A percentile compares a stretch with the other conserved stretches of the same genome.
phyloP scores from a whole-genome alignment of 345 rosid genomes.

The Bruguiera gymnorhiza region DNA sequence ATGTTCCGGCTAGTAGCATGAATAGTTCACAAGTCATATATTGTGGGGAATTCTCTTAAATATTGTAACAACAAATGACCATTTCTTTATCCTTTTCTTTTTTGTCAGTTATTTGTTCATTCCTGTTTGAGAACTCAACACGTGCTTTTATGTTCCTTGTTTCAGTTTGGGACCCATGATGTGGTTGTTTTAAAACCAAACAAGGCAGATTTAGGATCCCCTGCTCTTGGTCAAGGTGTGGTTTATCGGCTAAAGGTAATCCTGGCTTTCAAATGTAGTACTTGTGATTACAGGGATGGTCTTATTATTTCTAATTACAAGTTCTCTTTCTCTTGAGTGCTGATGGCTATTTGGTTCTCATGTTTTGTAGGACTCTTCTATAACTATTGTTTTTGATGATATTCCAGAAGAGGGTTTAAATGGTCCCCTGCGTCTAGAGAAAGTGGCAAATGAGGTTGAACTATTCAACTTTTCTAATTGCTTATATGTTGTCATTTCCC shows the following conservation, averaged over 20 bases:
- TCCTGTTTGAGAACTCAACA: slow-evolving; percentile 3
- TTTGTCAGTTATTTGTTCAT: background rate
- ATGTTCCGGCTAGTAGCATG: too few relatives aligned
- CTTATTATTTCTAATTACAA: slow-evolving; percentile 8
- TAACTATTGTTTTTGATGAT: slow-evolving; percentile 84
- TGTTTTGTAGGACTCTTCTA: slow-evolving; percentile 63
- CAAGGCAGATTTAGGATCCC: slow-evolving; percentile 79
- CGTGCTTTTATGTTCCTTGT: background rate
- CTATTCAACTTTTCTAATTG: background rate
- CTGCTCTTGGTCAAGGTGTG: slow-evolving; percentile 94
- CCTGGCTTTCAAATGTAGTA: slow-evolving; percentile 3
- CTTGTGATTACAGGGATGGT: background rate
- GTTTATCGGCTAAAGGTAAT: slow-evolving; percentile 78
- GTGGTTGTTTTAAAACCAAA: slow-evolving; percentile 82
- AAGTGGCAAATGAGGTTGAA: slow-evolving; percentile 87
- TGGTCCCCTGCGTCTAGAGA: slow-evolving; percentile 73
- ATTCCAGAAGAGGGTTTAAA: slow-evolving; percentile 85
- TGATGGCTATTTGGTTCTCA: slow-evolving; percentile 4
- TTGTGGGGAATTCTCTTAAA: background rate
- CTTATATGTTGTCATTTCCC: background rate
- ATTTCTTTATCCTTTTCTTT: background rate
- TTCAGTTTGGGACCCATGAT: slow-evolving; percentile 86
- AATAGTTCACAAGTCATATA: background rate
- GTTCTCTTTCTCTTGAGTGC: slow-evolving; percentile 9
- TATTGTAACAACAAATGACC: background rate